phyloP scores from a whole-genome alignment of 1,284 basidiomycete species.

The Tremellales sp. region DNA sequence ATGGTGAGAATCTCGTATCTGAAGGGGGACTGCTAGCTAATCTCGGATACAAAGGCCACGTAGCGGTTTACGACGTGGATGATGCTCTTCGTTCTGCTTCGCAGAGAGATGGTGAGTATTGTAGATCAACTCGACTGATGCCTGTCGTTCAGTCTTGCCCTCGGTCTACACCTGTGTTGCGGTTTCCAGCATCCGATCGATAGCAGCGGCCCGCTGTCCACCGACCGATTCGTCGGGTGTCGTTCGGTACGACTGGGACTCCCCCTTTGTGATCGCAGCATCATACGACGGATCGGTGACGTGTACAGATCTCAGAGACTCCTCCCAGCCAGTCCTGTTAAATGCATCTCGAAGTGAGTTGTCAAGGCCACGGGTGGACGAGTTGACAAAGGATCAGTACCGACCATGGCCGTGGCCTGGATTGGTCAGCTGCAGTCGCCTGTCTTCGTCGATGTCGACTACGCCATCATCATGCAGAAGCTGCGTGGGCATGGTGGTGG shows the following conservation, averaged over 20 bases:
- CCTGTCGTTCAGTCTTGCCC: slow-evolving; percentile 19
- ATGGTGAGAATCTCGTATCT: slow-evolving; percentile 55
- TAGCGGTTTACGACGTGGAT: slow-evolving; percentile 69
- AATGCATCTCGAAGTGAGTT: slow-evolving; percentile 30
- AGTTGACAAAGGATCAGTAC: slow-evolving; percentile 21
- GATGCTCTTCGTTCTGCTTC: slow-evolving; percentile 44
- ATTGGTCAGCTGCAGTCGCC: slow-evolving; percentile 30
- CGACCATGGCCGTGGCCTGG: slow-evolving; percentile 34
- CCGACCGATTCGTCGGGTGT: slow-evolving; percentile 17
- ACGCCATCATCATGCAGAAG: slow-evolving; percentile 27
- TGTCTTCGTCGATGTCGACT: slow-evolving; percentile 39
- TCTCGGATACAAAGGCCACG: slow-evolving; percentile 54
- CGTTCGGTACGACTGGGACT: slow-evolving; percentile 23
- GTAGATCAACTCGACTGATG: background rate
- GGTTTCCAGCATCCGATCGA: slow-evolving; percentile 22
- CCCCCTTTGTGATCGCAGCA: slow-evolving; percentile 25
- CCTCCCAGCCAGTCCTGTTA: slow-evolving; percentile 18
- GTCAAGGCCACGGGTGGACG: background rate
- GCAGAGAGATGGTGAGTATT: slow-evolving; percentile 13
- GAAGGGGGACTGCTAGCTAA: slow-evolving; percentile 3
- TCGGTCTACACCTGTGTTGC: slow-evolving; percentile 24
- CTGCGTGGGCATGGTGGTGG: slow-evolving; percentile 19
- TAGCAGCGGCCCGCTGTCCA: slow-evolving; percentile 27
- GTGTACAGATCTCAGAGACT: slow-evolving; percentile 37
- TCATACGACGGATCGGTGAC: slow-evolving; percentile 30